phyloP scores from a whole-genome alignment of 2,329 filamentous ascomycete genomes.

The Colletotrichum coccodes region DNA sequence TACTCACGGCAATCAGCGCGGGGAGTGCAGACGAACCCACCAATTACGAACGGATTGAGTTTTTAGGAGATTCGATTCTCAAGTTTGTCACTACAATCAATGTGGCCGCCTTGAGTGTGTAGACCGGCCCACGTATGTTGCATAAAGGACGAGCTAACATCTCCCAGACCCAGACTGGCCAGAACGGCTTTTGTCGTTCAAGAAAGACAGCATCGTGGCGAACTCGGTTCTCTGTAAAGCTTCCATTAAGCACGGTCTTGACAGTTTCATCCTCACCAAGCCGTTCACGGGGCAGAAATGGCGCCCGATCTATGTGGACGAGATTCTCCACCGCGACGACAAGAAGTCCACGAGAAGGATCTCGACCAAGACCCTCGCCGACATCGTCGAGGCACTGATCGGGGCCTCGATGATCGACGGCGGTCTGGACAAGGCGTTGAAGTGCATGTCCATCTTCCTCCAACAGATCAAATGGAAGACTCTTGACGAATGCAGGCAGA shows the following conservation, averaged over 20 bases:
- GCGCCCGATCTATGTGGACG: constrained; percentile 69
- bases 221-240: constrained; percentile 79
- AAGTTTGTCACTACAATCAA: constrained; percentile 79
- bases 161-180: constrained; percentile 72
- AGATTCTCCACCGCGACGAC: constrained; percentile 39
- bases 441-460: constrained; percentile 75
- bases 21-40: constrained; percentile 66
- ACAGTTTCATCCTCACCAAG: constrained; percentile 77
- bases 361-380: constrained; percentile 84
- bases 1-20: constrained; percentile 76
- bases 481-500: constrained; percentile 50
- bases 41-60: constrained; percentile 88
- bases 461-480: constrained; percentile 65
- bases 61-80: constrained; percentile 85
- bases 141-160: constrained; percentile 28
- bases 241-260: constrained; percentile 71
- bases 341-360: constrained; percentile 47
- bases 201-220: constrained; percentile 76
- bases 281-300: constrained; percentile 78
- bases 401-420: constrained; percentile 79
- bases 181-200: constrained; percentile 77
- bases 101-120: constrained; percentile 64
- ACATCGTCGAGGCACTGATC: constrained; percentile 87
- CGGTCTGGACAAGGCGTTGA: constrained; percentile 69
- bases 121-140: not conserved